Evolutionary conservation across 2,329 filamentous ascomycete genomes (phyloP), one percentile per base, ranked within the genome.

Genomic region (Allantophomopsis cytisporea): DNA sequence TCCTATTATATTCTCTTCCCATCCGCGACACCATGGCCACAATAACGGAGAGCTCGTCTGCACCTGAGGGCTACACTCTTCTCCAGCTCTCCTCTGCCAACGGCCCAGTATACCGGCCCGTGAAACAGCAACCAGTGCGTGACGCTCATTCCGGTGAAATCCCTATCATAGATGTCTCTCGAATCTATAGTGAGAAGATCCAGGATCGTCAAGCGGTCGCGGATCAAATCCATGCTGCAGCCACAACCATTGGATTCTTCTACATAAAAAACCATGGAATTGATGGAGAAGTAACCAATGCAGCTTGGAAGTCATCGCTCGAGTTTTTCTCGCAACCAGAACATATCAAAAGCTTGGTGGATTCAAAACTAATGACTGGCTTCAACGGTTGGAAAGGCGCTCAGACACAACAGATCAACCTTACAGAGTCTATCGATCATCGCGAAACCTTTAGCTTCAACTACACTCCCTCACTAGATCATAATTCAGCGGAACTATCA

Each of bases 331-430:
- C 23, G 5, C 23, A 28, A 28, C 11, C 23, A 10, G 23, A 28
- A 28, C 7, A 28, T 12, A 12, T 28, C 3, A 28, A 28, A 12
- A 12, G 23, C 10, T 28, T 28, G 23, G 23, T 28, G 11, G 23
- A 28, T 28, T 28, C 23, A 12, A 28, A 28, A 28, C 11, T 12
- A 10, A 28, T 61, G 15, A 60, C 70, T 43, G 70, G 69, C 41
- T 64, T 60, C 43, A 70, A 68, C 43, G 71, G 71, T 3, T 75
- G 67, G 33, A 53, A 46, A 18, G 46, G 43, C 5, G 56, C 60
- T 1, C 54, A 55, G 13, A 28, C 23, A 28, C 23, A 28, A 10
- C 23, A 28, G 10, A 4, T 28, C 23, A 28, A 28, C 8, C 11
- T 12, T 28, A 28, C 23, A 3, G 23, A 28, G 23, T 28, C 23